Base-by-base conservation (phyloP, 1,284 basidiomycete genomes). In the Trichosporon ovoides region DNA sequence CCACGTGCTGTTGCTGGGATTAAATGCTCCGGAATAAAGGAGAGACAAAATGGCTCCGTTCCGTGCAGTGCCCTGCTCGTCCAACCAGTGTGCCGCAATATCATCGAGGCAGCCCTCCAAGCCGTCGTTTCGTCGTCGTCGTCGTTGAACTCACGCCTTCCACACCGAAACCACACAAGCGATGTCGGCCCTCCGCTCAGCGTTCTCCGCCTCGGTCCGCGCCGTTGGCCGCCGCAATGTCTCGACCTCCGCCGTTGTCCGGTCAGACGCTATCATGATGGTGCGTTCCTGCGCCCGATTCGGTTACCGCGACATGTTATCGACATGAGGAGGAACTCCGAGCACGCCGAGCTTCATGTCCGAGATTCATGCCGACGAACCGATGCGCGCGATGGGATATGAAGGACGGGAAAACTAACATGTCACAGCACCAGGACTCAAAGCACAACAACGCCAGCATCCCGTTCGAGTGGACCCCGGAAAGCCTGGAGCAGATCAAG, bases 381-480 rank as follows among this genome's bases (percentile, higher is more conserved):
- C 7, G 9, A 3, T 9, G 36, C n/a, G 31, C 12, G 43, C 10
- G 3, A 7, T 3, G 3, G 18, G 1, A 33, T n/a, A 16, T 18
- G 28, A 13, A 16, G 34, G 19, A 20, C 28, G 52, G 35, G 50
- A 20, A 63, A 49, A 7, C 35, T 58, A 49, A 46, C 40, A 11
- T 14, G 16, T 7, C 11, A 7, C 65, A 94, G 91, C 94, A 97
- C 78, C 89, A 93, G 61, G 91, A 97, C 80, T 94, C 91, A 48
- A 80, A 85, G 53, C 89, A 95, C 78, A 97, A 97, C 81, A 94
- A 94, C 77, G 85, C 90, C 37, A 85, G 85, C 88, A 94, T 97
- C 75, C 84, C 89, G 10, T 99, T 99, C 78, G 83, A 88, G 69
- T 96, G 97, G 79, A 83, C 82, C 62, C 73, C 84, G 3, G 86